These are phyloP conservation scores for Thozetella sp. DNA, from an alignment of 495 filamentous ascomycete genomes.

Conservation along the genomic window DNA sequence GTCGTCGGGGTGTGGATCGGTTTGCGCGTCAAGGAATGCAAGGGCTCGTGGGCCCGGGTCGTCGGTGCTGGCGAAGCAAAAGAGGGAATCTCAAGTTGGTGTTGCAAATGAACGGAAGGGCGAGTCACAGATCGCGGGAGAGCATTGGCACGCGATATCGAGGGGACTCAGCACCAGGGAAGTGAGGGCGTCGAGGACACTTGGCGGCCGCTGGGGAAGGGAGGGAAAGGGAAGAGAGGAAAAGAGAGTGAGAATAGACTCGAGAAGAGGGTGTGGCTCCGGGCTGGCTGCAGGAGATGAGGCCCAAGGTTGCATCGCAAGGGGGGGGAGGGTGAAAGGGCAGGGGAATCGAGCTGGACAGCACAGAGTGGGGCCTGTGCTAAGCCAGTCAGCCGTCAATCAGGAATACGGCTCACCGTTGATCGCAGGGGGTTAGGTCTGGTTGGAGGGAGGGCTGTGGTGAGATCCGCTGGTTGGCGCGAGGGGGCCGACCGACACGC, in stretches of 20 bases:
- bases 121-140: not conserved
- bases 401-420: too few species aligned
- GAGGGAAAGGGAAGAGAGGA: constrained; percentile 21
- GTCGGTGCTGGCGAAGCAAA: not conserved
- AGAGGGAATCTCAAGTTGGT: constrained; percentile 1
- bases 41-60: not conserved
- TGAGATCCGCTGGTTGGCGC: too few species aligned
- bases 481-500: too few species aligned
- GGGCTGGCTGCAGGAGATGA: constrained; percentile 10
- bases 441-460: too few species aligned
- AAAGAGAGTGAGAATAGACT: constrained; percentile 29
- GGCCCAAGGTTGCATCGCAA: constrained; percentile 1
- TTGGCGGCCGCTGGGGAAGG: constrained; percentile 14
- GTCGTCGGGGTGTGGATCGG: too few species aligned
- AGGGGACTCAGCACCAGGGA: not conserved
- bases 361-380: too few species aligned
- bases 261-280: not conserved
- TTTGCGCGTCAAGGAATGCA: too few species aligned
- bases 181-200: constrained; percentile 16
- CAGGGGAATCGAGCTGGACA: not conserved
- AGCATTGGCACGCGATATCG: not conserved
- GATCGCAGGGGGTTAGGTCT: too few species aligned
- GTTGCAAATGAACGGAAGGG: not conserved
- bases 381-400: too few species aligned
- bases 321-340: not conserved